Percentiles rank a stretch among this genome's conserved stretches.
phyloP scores from a whole-genome alignment of 2,329 filamentous ascomycete species.

The Aspergillus ustus region DNA sequence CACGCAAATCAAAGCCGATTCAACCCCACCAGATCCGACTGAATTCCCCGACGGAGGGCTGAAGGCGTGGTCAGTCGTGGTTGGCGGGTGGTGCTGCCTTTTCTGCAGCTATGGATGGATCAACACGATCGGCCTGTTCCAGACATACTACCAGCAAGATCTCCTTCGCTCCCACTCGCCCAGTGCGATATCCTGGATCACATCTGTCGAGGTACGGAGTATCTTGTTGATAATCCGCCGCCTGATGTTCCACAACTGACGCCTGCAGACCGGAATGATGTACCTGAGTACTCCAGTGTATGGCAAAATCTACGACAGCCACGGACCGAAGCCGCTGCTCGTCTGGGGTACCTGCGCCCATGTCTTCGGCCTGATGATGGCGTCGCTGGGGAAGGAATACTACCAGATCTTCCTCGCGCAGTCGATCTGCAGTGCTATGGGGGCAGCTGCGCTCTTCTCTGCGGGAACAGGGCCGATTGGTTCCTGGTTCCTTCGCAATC shows the following conservation, averaged over 20 bases:
- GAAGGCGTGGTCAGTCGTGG: slow-evolving; percentile 4
- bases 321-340: slow-evolving; percentile 62
- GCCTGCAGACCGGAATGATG: background rate
- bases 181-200: slow-evolving; percentile 61
- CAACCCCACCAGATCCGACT: no score
- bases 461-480: background rate
- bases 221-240: background rate
- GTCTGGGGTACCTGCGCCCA: slow-evolving; percentile 55
- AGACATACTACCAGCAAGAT: slow-evolving; percentile 60
- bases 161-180: slow-evolving; percentile 53
- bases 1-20: no score
- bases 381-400: slow-evolving; percentile 54
- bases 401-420: slow-evolving; percentile 60
- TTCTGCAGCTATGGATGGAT: slow-evolving; percentile 56
- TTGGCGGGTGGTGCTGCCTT: slow-evolving; percentile 24
- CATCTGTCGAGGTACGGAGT: slow-evolving; percentile 43
- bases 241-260: background rate
- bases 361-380: slow-evolving; percentile 61
- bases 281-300: slow-evolving; percentile 50
- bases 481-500: slow-evolving; percentile 54
- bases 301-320: slow-evolving; percentile 65
- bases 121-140: slow-evolving; percentile 59
- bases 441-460: slow-evolving; percentile 32
- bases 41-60: slow-evolving; percentile 8
- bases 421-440: slow-evolving; percentile 55